Evolutionary conservation across 2,329 filamentous ascomycete species (phyloP), one percentile per base, ranked within the genome.

Genomic region (Diaporthe ilicicola): DNA sequence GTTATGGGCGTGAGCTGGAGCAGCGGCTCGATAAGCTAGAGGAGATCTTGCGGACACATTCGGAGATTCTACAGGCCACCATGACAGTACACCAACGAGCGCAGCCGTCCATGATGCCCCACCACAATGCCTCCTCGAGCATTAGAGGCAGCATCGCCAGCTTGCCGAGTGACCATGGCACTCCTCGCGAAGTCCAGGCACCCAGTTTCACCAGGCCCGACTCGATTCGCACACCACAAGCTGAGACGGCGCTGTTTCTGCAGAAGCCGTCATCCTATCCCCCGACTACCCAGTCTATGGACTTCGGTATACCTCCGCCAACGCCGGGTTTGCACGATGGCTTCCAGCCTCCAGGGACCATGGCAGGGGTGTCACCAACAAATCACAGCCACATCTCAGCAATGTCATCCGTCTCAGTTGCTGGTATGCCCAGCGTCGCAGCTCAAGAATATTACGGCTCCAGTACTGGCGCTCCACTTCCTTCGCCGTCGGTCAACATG

Each of bases 1-100:
- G 90, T 19, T 94, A 94, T 78, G 92, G 92, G 19, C 88, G 91
- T 69, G 92, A 94, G 79, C 82, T 94, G 34, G 92, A 94, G 79
- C 90, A 93, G 76, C 88, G 92, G 46, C 86, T 94, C 50, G 91
- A 93, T 77, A 88, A 88, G 76, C 84, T 93, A 15, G 91, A 93
- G 78, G 88, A 90, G 70, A 88, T 92, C 54, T 82, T 93, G 59
- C 86, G 88, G 66, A 84, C 87, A 0, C 92, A 94, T 80, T 88
- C 90, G 59, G 90, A 91, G 73, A 89, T 93, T 59, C 83, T 93
- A 3, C 89, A 92, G 74, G 85, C 83, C 34, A 86, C 87, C 67
- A 84, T 90, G 59, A 77, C 77, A 24, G 74, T 81, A 65, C 76
- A 78, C 70, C 79, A 81, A 76, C 70, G 74, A 69, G 76, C 59